A percentile compares a stretch with the other conserved stretches of the same genome.
These are phyloP conservation scores for Hibiscus tridactylites DNA, from an alignment of 345 rosid genomes.

Conservation along the genomic window DNA sequence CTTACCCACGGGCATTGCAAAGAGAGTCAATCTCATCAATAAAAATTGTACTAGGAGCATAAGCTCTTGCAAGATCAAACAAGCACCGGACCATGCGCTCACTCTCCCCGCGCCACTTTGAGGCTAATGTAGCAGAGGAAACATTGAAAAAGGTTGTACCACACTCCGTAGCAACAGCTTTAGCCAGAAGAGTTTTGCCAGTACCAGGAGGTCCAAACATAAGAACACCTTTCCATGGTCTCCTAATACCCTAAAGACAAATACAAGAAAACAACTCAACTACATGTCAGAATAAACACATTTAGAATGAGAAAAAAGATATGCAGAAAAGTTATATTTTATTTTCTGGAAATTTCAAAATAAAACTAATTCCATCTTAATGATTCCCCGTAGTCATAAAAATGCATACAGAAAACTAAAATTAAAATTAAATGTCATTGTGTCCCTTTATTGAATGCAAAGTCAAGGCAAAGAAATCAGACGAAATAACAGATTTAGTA, in stretches of 20 bases:
- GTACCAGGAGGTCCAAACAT: slow-evolving; percentile 9
- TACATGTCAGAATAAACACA: not conserved
- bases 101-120: slow-evolving; percentile 27
- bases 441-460: not conserved
- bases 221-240: slow-evolving; percentile 80
- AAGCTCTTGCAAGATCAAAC: slow-evolving; percentile 10
- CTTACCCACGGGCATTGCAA: slow-evolving; percentile 20
- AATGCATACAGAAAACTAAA: not conserved
- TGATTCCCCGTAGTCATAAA: not conserved
- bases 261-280: not conserved
- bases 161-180: slow-evolving; percentile 7
- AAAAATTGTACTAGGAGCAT: slow-evolving; percentile 9
- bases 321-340: no score
- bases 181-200: slow-evolving; percentile 10
- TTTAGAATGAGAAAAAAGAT: not conserved
- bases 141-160: slow-evolving; percentile 7
- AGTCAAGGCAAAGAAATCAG: slow-evolving; percentile 1
- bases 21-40: slow-evolving; percentile 9
- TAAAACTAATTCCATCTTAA: not conserved
- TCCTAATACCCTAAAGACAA: slow-evolving; percentile 75
- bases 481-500: not conserved
- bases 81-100: slow-evolving; percentile 11
- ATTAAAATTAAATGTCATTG: not conserved
- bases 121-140: slow-evolving; percentile 5
- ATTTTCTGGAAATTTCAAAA: not conserved